Percentiles rank a stretch among this genome's conserved stretches.
These are phyloP conservation scores for Avicennia marina DNA, from an alignment of 257 asterid genomes.

Conservation along the genomic window DNA sequence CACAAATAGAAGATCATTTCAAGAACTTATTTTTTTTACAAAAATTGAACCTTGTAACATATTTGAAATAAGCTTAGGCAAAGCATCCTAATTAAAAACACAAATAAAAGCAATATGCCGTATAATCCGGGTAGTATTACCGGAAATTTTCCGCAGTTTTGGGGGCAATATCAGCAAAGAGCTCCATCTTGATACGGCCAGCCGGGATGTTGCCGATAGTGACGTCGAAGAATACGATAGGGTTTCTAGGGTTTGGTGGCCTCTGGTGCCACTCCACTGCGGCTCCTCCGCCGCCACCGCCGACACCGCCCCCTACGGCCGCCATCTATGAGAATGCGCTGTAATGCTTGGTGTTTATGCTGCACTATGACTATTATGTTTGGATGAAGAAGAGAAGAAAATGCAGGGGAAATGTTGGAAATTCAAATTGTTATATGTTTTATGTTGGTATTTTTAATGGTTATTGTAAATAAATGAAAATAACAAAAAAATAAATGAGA, in stretches of 20 bases:
- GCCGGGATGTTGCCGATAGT: slow-evolving; percentile 89
- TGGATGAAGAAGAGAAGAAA: too few species aligned
- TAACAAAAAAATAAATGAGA: too few species aligned
- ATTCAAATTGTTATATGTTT: too few species aligned
- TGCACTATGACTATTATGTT: too few species aligned
- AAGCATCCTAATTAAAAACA: neutral
- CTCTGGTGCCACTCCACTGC: slow-evolving; percentile 95
- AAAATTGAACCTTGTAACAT: too few species aligned
- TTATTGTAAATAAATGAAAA: too few species aligned
- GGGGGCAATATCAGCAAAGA: slow-evolving; percentile 91
- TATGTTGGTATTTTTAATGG: too few species aligned
- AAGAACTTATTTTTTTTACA: too few species aligned
- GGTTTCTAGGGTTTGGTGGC: slow-evolving; percentile 88
- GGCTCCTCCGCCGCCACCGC: slow-evolving; percentile 32
- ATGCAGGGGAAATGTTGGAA: too few species aligned
- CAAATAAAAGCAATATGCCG: neutral
- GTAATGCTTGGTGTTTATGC: neutral
- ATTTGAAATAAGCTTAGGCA: too few species aligned
- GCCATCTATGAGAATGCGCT: slow-evolving; percentile 14
- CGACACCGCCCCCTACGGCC: slow-evolving; percentile 20
- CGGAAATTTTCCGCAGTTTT: slow-evolving; percentile 92
- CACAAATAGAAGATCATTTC: too few species aligned
- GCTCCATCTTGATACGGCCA: slow-evolving; percentile 97
- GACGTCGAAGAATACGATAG: slow-evolving; percentile 83
- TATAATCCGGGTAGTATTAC: slow-evolving; percentile 25